phyloP scores from a whole-genome alignment of 257 asterid genomes.

The Ligustrum vulgare region DNA sequence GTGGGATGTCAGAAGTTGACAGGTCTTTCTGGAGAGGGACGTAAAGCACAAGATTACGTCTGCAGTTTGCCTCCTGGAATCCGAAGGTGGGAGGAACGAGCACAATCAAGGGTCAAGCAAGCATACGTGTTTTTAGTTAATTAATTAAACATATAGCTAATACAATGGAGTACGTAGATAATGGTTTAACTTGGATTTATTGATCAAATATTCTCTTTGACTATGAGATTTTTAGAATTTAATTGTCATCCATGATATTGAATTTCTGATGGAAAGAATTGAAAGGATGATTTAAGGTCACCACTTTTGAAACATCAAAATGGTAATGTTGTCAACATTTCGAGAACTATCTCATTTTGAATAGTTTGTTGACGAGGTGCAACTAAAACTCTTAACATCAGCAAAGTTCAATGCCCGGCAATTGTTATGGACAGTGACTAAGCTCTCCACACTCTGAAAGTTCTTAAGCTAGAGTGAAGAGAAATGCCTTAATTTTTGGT shows the following conservation, averaged over 20 bases:
- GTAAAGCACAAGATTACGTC: slow-evolving; percentile 70
- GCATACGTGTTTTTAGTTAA: too few species aligned
- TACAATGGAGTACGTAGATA: too few species aligned
- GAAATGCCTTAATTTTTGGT: too few species aligned
- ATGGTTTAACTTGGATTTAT: neutral
- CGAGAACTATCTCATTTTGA: slow-evolving; percentile 71
- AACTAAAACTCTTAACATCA: slow-evolving; percentile 49
- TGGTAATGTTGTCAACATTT: slow-evolving; percentile 46
- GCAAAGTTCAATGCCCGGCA: slow-evolving; percentile 76
- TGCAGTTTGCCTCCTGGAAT: slow-evolving; percentile 63
- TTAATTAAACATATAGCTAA: too few species aligned
- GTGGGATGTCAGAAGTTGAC: slow-evolving; percentile 66
- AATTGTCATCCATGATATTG: slow-evolving; percentile 15
- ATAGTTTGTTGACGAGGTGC: slow-evolving; percentile 55
- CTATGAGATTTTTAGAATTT: neutral
- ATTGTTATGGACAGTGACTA: slow-evolving; percentile 86
- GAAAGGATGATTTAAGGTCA: slow-evolving; percentile 58
- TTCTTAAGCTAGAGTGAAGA: too few species aligned
- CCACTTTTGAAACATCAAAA: slow-evolving; percentile 64
- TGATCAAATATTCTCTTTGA: neutral
- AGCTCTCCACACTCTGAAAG: too few species aligned
- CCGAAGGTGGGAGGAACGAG: slow-evolving; percentile 68
- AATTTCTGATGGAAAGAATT: slow-evolving; percentile 35
- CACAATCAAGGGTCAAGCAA: slow-evolving; percentile 52
- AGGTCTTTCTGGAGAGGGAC: slow-evolving; percentile 69